Percentiles rank a stretch among this genome's conserved stretches.
These are phyloP conservation scores for Haematococcus lacustris DNA, from an alignment of 139 green algal genomes.

Conservation along the genomic window DNA sequence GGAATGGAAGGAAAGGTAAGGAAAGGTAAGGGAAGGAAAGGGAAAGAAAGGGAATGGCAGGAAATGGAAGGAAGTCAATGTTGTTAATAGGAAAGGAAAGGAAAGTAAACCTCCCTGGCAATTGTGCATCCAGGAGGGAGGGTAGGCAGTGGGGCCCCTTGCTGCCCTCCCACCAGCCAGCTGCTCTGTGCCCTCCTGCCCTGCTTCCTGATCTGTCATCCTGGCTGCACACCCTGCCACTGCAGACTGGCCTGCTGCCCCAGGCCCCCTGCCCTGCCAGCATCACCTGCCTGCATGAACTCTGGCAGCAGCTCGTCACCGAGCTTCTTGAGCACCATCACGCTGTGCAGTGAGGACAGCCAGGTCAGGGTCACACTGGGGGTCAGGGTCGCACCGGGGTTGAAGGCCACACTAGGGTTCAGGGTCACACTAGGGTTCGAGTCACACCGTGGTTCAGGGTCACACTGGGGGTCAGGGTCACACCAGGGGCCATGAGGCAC, in stretches of 20 bases:
- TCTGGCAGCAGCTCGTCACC: constrained; percentile 74
- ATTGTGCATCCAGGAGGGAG: background rate
- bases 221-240: no score
- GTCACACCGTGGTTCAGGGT: no score
- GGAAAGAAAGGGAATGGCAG: background rate
- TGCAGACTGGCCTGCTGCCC: background rate
- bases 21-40: background rate
- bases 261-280: background rate
- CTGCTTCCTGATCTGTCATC: constrained; percentile 10
- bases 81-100: background rate
- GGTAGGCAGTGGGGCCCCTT: no score
- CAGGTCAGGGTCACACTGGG: background rate
- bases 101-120: background rate
- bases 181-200: constrained; percentile 2
- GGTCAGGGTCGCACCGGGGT: background rate
- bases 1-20: background rate
- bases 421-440: background rate
- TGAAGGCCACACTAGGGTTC: background rate
- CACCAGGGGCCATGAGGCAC: background rate
- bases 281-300: constrained; percentile 41
- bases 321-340: constrained; percentile 96
- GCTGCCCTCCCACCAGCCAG: no score
- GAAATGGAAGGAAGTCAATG: background rate
- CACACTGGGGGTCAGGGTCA: background rate
- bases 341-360: constrained; percentile 39